These are phyloP conservation scores for Solanum ahanhuiri DNA, from an alignment of 257 asterid species.

Conservation along the genomic window DNA sequence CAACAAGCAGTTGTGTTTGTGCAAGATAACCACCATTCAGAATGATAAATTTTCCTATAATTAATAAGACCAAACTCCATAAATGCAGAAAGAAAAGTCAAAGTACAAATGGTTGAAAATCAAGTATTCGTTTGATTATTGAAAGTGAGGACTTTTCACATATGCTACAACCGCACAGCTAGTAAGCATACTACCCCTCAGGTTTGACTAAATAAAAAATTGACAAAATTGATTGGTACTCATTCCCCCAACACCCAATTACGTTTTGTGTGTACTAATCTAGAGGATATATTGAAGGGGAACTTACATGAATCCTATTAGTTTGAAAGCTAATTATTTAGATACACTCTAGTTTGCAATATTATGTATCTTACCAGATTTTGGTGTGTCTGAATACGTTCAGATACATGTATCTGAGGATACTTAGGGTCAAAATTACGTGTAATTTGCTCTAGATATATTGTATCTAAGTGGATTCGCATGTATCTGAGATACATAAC, in stretches of 20 bases:
- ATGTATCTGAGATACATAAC: too few species aligned
- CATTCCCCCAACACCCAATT: background rate
- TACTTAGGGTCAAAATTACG: too few species aligned
- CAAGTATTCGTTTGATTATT: background rate
- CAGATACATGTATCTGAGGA: too few species aligned
- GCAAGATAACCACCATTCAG: background rate
- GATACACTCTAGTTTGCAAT: too few species aligned
- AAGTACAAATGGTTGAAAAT: background rate
- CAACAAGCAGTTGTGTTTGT: background rate
- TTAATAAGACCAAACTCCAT: background rate
- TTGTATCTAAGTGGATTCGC: too few species aligned
- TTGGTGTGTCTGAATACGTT: fast-evolving
- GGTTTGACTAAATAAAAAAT: background rate
- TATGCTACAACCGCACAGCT: background rate
- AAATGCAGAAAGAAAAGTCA: background rate
- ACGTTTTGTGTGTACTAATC: background rate
- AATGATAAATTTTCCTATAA: background rate
- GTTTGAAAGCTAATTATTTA: too few species aligned
- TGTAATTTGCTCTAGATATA: too few species aligned
- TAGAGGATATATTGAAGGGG: background rate
- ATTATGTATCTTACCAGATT: too few species aligned
- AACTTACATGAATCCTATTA: too few species aligned
- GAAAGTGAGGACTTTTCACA: background rate
- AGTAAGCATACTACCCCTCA: background rate
- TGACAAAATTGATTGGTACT: background rate